Evolutionary conservation across 805 yeast genomes (phyloP).

Genomic region (Saccharomycopsis selenospora): DNA sequence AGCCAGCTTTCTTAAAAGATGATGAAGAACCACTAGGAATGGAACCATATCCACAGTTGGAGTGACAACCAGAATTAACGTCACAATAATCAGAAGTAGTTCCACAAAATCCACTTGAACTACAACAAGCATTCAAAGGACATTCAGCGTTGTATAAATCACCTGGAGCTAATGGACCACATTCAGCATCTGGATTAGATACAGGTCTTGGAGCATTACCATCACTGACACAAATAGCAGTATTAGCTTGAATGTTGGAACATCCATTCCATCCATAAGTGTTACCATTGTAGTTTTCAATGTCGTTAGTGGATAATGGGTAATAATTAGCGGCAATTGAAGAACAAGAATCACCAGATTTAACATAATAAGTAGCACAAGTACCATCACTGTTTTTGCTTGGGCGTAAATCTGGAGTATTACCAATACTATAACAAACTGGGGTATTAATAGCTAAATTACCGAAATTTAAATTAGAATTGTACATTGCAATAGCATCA

Average conservation of each 20-base stretch:
- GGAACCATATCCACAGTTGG: constrained; percentile 5
- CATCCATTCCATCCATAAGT: constrained; percentile 8
- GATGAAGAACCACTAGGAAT: background rate
- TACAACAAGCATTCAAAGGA: constrained; percentile 11
- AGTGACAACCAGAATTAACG: constrained; percentile 1
- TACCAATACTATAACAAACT: constrained; percentile 6
- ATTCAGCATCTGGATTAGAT: constrained; percentile 3
- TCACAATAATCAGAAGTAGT: constrained; percentile 2
- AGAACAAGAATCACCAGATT: constrained; percentile 4
- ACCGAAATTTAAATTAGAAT: constrained; percentile 3
- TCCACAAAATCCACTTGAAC: constrained; percentile 4
- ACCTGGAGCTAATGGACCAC: constrained; percentile 10
- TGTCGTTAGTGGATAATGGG: constrained; percentile 3
- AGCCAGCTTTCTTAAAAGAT: background rate
- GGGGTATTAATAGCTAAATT: background rate
- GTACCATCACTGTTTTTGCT: constrained; percentile 3
- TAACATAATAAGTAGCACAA: constrained; percentile 4
- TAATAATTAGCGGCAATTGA: constrained; percentile 5
- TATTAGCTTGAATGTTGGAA: background rate
- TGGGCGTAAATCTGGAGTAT: background rate
- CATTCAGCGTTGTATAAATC: constrained; percentile 5
- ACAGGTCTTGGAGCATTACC: constrained; percentile 8
- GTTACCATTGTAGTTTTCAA: constrained; percentile 5
- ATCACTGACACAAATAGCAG: constrained; percentile 7
- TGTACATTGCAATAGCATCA: constrained; percentile 6